Base-by-base conservation (phyloP, 139 green algal species). In the Micractinium conductrix region DNA sequence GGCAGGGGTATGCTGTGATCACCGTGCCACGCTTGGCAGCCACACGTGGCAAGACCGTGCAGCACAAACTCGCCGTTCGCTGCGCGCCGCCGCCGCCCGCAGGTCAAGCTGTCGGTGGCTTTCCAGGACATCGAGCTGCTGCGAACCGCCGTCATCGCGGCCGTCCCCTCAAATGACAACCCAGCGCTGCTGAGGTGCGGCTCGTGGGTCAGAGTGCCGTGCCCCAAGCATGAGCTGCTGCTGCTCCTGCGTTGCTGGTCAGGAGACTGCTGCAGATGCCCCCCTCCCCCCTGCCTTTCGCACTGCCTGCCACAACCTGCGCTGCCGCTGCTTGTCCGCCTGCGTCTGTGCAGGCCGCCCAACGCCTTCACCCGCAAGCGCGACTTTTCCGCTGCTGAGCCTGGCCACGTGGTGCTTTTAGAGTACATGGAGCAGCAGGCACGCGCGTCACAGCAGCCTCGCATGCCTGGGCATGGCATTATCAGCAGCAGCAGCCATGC, bases 371-470 rank as follows among this genome's bases (percentile, higher is more conserved):
- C 72, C 37, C 84, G 80, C 38, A 85, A 81, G 60, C 87, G 82
- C 79, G 87, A 96, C 19, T 78, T 97, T 21, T 89, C 73, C 4
- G 92, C 91, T 0, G 72, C 40, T 6, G 88, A 93, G 50, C 30
- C 37, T 4, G 95, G 95, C 10, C 91, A 92, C 48, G 68, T 97
- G 16, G 17, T 96, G 16, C 86, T 98, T 35, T 35, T 93, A 53
- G 94, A 96, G 90, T 97, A 98, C 87, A 81, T 94, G 69, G 93
- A 98, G 82, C 90, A 98, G 87, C 43, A 45, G 79, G 79, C 63
- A 55, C n/a, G n/a, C n/a, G n/a, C n/a, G n/a, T n/a, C n/a, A n/a
- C n/a, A n/a, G n/a, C n/a, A n/a, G n/a, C n/a, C n/a, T n/a, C n/a
- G n/a, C n/a, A n/a, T n/a, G n/a, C n/a, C n/a, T n/a, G n/a, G n/a